Percentiles rank a stretch among this genome's conserved stretches.
Evolutionary conservation across 495 filamentous ascomycete species (phyloP).

Genomic region (Aspergillus bridgeri): DNA sequence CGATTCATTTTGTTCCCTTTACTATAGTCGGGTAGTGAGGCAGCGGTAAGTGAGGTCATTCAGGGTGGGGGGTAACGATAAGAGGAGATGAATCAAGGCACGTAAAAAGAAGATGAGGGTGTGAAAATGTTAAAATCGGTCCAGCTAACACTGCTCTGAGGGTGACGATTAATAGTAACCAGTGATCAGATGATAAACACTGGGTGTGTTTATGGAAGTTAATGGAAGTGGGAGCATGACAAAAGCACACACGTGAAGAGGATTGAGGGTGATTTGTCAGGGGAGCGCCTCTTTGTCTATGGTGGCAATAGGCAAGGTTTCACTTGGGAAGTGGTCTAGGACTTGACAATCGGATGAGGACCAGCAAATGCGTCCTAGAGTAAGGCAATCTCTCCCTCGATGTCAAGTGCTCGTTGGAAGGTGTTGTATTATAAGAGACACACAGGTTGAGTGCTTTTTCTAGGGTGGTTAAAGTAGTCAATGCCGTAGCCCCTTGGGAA

Average conservation of each 20-base stretch:
- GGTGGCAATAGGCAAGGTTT: slow-evolving; percentile 31
- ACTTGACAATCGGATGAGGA: slow-evolving; percentile 10
- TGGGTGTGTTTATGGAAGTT: slow-evolving; percentile 37
- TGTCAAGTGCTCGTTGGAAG: background rate
- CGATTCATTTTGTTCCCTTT: slow-evolving; percentile 44
- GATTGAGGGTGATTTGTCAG: slow-evolving; percentile 44
- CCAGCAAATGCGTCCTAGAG: background rate
- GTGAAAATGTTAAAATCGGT: background rate
- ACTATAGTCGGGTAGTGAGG: slow-evolving; percentile 21
- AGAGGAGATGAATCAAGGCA: background rate
- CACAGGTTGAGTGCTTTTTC: background rate
- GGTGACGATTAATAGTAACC: background rate
- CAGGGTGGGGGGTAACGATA: background rate
- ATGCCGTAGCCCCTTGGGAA: background rate
- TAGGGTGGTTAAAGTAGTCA: slow-evolving; percentile 1
- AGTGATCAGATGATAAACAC: slow-evolving; percentile 15
- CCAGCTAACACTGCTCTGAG: background rate
- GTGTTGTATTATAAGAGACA: background rate
- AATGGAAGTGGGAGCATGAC: slow-evolving; percentile 32
- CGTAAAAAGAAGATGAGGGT: background rate
- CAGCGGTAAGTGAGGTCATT: slow-evolving; percentile 30
- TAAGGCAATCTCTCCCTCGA: background rate
- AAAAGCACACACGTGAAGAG: slow-evolving; percentile 31
- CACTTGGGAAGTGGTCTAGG: slow-evolving; percentile 22
- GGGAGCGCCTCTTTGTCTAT: slow-evolving; percentile 30